These are phyloP conservation scores for Chrysoporthe deuterocubensis DNA, from an alignment of 2,329 filamentous ascomycete species.

Conservation along the genomic window DNA sequence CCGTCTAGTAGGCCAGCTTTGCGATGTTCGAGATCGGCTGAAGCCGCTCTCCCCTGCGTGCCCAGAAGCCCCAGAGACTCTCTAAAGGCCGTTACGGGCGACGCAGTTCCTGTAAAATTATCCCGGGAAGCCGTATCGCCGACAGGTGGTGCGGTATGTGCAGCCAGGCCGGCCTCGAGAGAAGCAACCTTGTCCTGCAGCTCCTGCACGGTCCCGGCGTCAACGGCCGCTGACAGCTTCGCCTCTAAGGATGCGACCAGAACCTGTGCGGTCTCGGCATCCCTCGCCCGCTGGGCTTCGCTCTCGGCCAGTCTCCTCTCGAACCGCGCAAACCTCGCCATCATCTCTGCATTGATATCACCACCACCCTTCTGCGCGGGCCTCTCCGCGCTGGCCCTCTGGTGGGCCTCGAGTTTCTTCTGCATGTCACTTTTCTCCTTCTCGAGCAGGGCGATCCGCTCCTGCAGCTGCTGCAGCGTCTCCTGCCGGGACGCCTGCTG, in stretches of 20 bases:
- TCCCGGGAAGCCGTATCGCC: too few relatives aligned
- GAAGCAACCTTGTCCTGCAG: slow-evolving; percentile 4
- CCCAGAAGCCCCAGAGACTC: too few relatives aligned
- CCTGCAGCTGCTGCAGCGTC: not conserved
- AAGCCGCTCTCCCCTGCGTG: too few relatives aligned
- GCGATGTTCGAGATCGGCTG: too few relatives aligned
- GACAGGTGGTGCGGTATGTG: not conserved
- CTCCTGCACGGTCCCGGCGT: not conserved
- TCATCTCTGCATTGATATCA: not conserved
- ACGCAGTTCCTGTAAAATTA: too few relatives aligned
- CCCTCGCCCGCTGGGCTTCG: not conserved
- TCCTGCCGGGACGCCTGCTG: too few relatives aligned
- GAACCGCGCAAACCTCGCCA: not conserved
- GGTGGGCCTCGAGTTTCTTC: not conserved
- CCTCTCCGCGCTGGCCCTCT: not conserved
- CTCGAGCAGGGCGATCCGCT: slow-evolving; percentile 1
- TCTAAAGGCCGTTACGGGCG: too few relatives aligned
- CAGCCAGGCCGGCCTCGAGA: slow-evolving; percentile 1
- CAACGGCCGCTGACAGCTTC: not conserved
- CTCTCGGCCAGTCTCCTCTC: slow-evolving; percentile 3
- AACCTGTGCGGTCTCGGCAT: not conserved
- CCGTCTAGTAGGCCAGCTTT: too few relatives aligned
- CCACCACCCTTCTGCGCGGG: not conserved
- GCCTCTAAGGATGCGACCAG: not conserved
- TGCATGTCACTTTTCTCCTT: slow-evolving; percentile 2